phyloP scores from a whole-genome alignment of 768 basidiomycete species.

The Psilocybe cubensis region DNA sequence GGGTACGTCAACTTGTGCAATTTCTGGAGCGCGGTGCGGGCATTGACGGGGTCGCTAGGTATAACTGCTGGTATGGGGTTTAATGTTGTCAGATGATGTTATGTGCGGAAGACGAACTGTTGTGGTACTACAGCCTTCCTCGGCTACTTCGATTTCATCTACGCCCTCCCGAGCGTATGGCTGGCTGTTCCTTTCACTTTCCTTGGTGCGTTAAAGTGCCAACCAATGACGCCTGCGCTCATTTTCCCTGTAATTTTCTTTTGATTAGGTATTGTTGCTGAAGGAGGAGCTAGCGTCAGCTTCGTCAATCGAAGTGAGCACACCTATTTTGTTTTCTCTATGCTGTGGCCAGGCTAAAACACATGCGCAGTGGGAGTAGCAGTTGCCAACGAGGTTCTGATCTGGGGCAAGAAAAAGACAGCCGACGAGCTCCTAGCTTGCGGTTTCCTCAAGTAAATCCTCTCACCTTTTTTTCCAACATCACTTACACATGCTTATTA shows the following conservation, averaged over 20 bases:
- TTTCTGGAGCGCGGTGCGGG: not conserved
- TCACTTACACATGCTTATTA: not conserved
- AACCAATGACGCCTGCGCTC: no score
- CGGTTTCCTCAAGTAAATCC: constrained; percentile 68
- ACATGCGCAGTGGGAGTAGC: constrained; percentile 75
- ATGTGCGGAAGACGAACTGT: not conserved
- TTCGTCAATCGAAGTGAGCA: constrained; percentile 67
- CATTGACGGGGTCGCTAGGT: constrained; percentile 42
- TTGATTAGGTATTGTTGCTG: constrained; percentile 59
- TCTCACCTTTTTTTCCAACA: not conserved
- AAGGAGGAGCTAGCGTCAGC: constrained; percentile 70
- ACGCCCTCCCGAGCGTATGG: constrained; percentile 63
- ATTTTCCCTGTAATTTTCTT: not conserved
- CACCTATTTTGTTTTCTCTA: not conserved
- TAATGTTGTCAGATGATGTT: not conserved
- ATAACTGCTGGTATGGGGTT: constrained; percentile 60
- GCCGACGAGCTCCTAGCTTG: constrained; percentile 58
- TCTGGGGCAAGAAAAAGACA: constrained; percentile 69
- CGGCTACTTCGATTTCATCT: constrained; percentile 80
- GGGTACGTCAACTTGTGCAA: constrained; percentile 41
- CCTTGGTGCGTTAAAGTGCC: constrained; percentile 53
- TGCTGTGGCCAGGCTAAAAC: no score
- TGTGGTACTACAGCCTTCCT: constrained; percentile 51
- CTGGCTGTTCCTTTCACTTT: constrained; percentile 71
- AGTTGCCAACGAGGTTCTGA: constrained; percentile 71